A percentile compares a stretch with the other conserved stretches of the same genome.
phyloP scores from a whole-genome alignment of 139 green algal species.

The Coelastrella sp. region DNA sequence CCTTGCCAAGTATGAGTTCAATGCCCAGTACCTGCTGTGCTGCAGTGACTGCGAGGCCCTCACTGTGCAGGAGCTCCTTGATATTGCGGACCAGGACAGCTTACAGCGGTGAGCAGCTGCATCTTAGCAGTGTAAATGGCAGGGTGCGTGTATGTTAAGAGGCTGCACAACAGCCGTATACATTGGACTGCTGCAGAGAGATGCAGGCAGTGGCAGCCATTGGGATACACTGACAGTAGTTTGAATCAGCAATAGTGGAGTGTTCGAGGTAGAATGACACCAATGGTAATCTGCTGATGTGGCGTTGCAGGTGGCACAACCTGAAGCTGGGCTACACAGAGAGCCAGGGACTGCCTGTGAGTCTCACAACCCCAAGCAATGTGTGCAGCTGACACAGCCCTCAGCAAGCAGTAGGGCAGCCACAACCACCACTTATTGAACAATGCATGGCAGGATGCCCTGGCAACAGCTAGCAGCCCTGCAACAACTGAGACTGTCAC shows the following conservation, averaged over 20 bases:
- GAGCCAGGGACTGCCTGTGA: slow-evolving; percentile 67
- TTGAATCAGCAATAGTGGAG: too few relatives aligned
- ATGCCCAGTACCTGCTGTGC: slow-evolving; percentile 66
- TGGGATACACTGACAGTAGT: background rate
- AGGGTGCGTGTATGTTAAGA: too few relatives aligned
- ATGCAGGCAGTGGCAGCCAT: too few relatives aligned
- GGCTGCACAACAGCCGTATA: background rate
- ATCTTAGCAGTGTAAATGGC: too few relatives aligned
- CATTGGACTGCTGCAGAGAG: background rate
- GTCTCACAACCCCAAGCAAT: background rate
- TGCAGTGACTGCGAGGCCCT: slow-evolving; percentile 75
- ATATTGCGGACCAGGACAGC: slow-evolving; percentile 58
- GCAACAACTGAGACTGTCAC: too few relatives aligned
- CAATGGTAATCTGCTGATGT: background rate
- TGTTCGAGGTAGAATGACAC: too few relatives aligned
- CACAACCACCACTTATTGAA: too few relatives aligned
- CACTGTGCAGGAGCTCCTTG: slow-evolving; percentile 65
- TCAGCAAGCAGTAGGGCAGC: too few relatives aligned
- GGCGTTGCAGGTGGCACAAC: slow-evolving; percentile 56
- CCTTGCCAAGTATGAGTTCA: slow-evolving; percentile 80
- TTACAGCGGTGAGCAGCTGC: slow-evolving; percentile 27
- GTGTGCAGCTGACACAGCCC: background rate
- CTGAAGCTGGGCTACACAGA: slow-evolving; percentile 75
- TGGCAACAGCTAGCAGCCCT: too few relatives aligned
- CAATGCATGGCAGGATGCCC: too few relatives aligned